phyloP scores from a whole-genome alignment of 1,284 basidiomycete species.

The Boletus smithii region DNA sequence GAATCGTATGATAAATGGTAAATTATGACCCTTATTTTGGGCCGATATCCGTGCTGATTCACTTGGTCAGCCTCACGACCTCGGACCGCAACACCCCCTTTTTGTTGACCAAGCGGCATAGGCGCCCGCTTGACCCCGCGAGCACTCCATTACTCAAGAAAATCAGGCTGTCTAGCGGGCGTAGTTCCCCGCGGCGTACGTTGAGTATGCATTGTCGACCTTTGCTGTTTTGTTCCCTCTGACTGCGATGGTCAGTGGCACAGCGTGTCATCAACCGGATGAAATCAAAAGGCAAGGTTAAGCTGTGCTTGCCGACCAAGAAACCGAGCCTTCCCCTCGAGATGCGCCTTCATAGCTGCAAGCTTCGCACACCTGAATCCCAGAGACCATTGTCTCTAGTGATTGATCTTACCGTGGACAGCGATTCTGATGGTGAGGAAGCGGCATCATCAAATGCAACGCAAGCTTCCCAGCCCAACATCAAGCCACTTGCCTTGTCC shows the following conservation, averaged over 20 bases:
- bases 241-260: slow-evolving; percentile 25
- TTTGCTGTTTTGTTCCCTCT: slow-evolving; percentile 2
- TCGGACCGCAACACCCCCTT: neutral
- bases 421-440: slow-evolving; percentile 7
- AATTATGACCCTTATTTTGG: neutral
- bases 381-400: slow-evolving; percentile 5
- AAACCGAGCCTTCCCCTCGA: slow-evolving; percentile 18
- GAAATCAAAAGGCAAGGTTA: slow-evolving; percentile 31
- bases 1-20: slow-evolving; percentile 23
- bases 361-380: slow-evolving; percentile 4
- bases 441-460: neutral
- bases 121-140: neutral
- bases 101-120: slow-evolving; percentile 18
- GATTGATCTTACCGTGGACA: slow-evolving; percentile 27
- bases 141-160: slow-evolving; percentile 23
- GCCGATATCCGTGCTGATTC: slow-evolving; percentile 7
- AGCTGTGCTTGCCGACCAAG: slow-evolving; percentile 18
- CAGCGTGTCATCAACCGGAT: slow-evolving; percentile 27
- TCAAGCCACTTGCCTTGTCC: neutral
- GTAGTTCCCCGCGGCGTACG: slow-evolving; percentile 15
- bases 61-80: slow-evolving; percentile 11
- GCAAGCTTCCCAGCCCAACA: neutral
- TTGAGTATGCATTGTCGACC: slow-evolving; percentile 17
- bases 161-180: slow-evolving; percentile 16
- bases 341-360: slow-evolving; percentile 19